Evolutionary conservation across 2,329 filamentous ascomycete species (phyloP).

Genomic region (Beauveria australis): DNA sequence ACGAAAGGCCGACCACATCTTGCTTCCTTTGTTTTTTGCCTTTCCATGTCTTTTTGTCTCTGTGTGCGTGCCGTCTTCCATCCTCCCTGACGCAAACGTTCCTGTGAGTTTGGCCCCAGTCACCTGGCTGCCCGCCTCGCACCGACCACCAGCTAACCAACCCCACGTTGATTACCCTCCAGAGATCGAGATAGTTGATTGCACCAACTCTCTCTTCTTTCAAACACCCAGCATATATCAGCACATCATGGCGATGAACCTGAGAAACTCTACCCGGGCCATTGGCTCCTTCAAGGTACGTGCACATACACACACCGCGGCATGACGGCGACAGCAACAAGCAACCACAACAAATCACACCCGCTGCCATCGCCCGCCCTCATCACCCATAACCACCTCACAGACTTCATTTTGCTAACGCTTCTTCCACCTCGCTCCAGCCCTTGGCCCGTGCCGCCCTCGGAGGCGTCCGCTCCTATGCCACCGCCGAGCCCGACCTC

Average conservation of each 20-base stretch:
- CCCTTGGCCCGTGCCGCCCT: constrained; percentile 24
- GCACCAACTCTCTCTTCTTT: neutral
- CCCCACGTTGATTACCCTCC: constrained; percentile 4
- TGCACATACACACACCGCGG: neutral
- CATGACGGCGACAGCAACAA: neutral
- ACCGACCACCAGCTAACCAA: constrained; percentile 8
- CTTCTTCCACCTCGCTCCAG: constrained; percentile 13
- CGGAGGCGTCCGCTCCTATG: constrained; percentile 49
- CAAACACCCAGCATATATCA: neutral
- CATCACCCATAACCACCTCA: neutral
- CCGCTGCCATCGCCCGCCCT: neutral
- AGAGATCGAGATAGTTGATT: constrained; percentile 8
- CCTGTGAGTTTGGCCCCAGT: neutral
- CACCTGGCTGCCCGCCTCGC: neutral
- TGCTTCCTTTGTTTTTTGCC: neutral
- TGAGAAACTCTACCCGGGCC: constrained; percentile 53
- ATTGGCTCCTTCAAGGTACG: constrained; percentile 57
- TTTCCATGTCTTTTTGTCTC: neutral
- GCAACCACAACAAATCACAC: neutral
- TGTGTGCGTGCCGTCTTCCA: neutral
- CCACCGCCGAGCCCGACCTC: constrained; percentile 76
- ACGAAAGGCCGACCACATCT: neutral
- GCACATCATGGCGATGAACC: constrained; percentile 53
- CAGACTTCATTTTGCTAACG: neutral
- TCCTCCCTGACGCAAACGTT: neutral